Percentiles rank a stretch among this genome's conserved stretches.
These are phyloP conservation scores for Magnolia changhungtana DNA, from an alignment of 164 flowering plant species.

Conservation along the genomic window DNA sequence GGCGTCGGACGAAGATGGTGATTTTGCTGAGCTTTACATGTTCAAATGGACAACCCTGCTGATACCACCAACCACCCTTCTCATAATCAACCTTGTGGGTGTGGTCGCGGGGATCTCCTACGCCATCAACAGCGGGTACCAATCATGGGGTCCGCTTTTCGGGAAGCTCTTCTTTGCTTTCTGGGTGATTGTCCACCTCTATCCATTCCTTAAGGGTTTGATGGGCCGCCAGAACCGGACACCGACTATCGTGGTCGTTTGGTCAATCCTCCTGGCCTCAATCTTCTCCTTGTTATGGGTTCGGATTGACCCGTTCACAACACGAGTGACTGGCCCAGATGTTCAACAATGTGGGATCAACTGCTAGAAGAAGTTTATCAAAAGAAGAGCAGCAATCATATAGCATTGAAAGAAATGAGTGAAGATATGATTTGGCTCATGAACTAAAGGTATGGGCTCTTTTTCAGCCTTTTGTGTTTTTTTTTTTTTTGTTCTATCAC, in stretches of 20 bases:
- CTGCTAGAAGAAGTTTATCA: constrained; percentile 30
- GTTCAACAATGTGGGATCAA: constrained; percentile 26
- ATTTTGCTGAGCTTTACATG: constrained; percentile 70
- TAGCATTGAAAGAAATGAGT: neutral
- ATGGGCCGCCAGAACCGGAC: constrained; percentile 84
- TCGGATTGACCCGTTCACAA: constrained; percentile 68
- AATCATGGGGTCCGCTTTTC: constrained; percentile 17
- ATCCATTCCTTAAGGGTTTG: constrained; percentile 77
- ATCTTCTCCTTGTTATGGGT: constrained; percentile 80
- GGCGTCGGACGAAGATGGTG: constrained; percentile 60
- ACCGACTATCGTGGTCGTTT: constrained; percentile 74
- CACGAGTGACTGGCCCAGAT: constrained; percentile 57
- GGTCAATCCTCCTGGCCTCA: constrained; percentile 77
- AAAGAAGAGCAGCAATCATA: neutral
- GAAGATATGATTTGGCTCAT: constrained; percentile 2
- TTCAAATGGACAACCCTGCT: constrained; percentile 86
- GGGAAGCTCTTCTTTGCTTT: constrained; percentile 18
- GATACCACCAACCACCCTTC: constrained; percentile 54
- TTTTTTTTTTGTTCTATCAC: neutral
- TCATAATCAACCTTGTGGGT: constrained; percentile 15
- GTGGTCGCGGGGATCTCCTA: constrained; percentile 18
- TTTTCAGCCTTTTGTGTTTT: neutral
- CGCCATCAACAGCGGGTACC: constrained; percentile 18
- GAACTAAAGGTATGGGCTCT: neutral
- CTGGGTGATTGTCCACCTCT: constrained; percentile 71